These are phyloP conservation scores for Penicillium dipodomyicola DNA, from an alignment of 495 filamentous ascomycete genomes.

Conservation along the genomic window DNA sequence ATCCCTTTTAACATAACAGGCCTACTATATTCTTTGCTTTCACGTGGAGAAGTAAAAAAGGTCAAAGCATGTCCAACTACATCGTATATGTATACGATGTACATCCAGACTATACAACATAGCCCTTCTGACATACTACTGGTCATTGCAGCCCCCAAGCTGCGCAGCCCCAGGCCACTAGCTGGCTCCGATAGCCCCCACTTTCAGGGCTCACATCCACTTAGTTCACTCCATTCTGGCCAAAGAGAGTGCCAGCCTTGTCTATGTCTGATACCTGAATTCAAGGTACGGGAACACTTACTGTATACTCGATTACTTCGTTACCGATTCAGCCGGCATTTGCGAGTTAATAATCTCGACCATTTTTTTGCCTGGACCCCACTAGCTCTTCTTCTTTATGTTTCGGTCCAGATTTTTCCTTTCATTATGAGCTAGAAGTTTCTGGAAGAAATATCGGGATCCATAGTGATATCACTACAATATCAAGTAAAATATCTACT, in stretches of 20 bases:
- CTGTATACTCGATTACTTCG: slow-evolving; percentile 14
- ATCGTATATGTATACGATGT: background rate
- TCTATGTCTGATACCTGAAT: slow-evolving; percentile 27
- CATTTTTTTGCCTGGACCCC: background rate
- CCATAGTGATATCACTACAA: background rate
- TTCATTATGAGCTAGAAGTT: slow-evolving; percentile 6
- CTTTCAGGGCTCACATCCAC: slow-evolving; percentile 37
- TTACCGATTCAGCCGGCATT: background rate
- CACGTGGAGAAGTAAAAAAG: background rate
- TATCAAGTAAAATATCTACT: background rate
- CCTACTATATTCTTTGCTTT: background rate
- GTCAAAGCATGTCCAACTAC: background rate
- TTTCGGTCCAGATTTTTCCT: background rate
- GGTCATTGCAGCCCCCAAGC: slow-evolving; percentile 23
- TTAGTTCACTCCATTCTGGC: slow-evolving; percentile 23
- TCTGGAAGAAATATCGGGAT: slow-evolving; percentile 2
- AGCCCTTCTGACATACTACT: background rate
- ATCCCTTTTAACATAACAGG: background rate
- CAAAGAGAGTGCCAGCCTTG: slow-evolving; percentile 26
- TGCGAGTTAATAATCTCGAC: background rate
- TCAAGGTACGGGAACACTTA: slow-evolving; percentile 9
- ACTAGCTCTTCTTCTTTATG: background rate
- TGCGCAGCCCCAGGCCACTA: slow-evolving; percentile 23
- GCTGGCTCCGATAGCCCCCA: slow-evolving; percentile 18
- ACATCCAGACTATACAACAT: background rate